These are phyloP conservation scores for Blumeriella jaapii DNA, from an alignment of 2,329 filamentous ascomycete species.

Conservation along the genomic window DNA sequence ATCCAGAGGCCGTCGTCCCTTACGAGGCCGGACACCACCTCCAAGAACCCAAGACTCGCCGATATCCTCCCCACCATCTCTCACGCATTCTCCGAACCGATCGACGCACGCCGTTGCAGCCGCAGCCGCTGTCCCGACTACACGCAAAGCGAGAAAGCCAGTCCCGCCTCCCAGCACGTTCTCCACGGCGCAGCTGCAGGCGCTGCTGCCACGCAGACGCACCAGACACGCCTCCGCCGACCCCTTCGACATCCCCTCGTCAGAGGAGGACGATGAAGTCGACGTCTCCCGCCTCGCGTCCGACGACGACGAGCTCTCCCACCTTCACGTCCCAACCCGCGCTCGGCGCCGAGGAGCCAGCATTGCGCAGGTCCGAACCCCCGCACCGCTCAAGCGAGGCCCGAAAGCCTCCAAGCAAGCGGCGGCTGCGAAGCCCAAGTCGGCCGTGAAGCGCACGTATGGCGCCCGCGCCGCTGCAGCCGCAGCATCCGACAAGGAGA, in stretches of 20 bases:
- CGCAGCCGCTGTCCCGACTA: no score
- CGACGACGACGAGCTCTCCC: slow-evolving; percentile 45
- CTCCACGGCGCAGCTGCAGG: slow-evolving; percentile 29
- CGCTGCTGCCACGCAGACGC: slow-evolving; percentile 27
- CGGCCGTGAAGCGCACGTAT: slow-evolving; percentile 35
- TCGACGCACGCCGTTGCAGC: slow-evolving; percentile 11
- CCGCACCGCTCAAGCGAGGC: slow-evolving; percentile 20
- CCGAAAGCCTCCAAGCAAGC: slow-evolving; percentile 19
- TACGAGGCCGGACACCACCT: slow-evolving; percentile 21
- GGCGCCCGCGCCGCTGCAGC: slow-evolving; percentile 27
- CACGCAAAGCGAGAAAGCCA: slow-evolving; percentile 12
- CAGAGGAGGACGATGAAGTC: slow-evolving; percentile 34
- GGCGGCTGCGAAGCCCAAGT: slow-evolving; percentile 12
- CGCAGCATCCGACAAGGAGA: slow-evolving; percentile 44
- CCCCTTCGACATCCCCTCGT: slow-evolving; percentile 32
- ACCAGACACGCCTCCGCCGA: slow-evolving; percentile 20
- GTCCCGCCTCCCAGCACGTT: slow-evolving; percentile 19
- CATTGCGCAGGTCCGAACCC: slow-evolving; percentile 11
- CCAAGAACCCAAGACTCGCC: slow-evolving; percentile 22
- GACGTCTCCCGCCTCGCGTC: slow-evolving; percentile 37
- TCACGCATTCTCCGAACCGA: slow-evolving; percentile 53
- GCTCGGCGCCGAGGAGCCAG: slow-evolving; percentile 24
- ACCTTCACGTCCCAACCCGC: slow-evolving; percentile 31
- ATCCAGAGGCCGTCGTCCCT: slow-evolving; percentile 17
- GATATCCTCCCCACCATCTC: slow-evolving; percentile 49